Evolutionary conservation across 2,329 filamentous ascomycete species (phyloP).

Genomic region (Lasiodiplodia theobromae): DNA sequence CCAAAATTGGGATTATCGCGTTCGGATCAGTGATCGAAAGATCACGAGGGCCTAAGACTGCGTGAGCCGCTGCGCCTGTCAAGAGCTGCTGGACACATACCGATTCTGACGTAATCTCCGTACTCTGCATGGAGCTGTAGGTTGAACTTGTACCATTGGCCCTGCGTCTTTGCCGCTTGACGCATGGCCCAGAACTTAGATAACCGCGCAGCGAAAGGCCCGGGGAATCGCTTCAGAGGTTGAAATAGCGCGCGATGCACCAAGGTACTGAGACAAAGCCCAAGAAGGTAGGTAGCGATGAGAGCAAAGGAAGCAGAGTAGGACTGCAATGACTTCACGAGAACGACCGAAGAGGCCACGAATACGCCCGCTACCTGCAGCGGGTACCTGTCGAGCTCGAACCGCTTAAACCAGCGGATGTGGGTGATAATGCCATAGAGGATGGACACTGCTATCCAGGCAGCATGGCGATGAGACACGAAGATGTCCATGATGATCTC

Average conservation of each 20-base stretch:
- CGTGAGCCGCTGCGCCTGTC: background rate
- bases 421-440: slow-evolving; percentile 1
- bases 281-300: background rate
- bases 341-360: background rate
- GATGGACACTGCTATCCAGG: background rate
- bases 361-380: slow-evolving; percentile 2
- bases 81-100: background rate
- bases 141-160: slow-evolving; percentile 9
- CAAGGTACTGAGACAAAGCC: slow-evolving; percentile 6
- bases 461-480: background rate
- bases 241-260: slow-evolving; percentile 28
- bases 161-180: background rate
- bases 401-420: slow-evolving; percentile 7
- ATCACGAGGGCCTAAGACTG: slow-evolving; percentile 36
- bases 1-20: slow-evolving; percentile 32
- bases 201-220: slow-evolving; percentile 6
- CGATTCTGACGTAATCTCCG: slow-evolving; percentile 29
- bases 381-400: slow-evolving; percentile 24
- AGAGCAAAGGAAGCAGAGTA: background rate
- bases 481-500: background rate
- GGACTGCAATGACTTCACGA: background rate
- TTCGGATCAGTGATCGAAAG: slow-evolving; percentile 38
- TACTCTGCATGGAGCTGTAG: slow-evolving; percentile 15
- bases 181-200: slow-evolving; percentile 26
- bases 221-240: slow-evolving; percentile 21